Evolutionary conservation across 2,329 filamentous ascomycete species (phyloP).

Genomic region (Metarhizium brunneum): DNA sequence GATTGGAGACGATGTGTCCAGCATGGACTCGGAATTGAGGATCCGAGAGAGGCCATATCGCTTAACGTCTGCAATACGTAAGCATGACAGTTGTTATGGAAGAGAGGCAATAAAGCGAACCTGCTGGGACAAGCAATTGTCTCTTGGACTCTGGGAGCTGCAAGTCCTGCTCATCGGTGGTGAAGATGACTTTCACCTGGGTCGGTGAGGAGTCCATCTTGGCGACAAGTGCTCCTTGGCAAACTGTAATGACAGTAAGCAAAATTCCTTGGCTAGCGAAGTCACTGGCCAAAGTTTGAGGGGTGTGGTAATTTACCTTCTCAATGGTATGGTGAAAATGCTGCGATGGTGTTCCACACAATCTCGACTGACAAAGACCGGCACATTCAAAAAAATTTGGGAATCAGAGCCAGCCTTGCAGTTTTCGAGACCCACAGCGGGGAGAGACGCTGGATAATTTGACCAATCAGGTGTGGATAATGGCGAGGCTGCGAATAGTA

Average conservation of each 20-base stretch:
- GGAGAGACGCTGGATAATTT: neutral
- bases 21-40: conserved; percentile 64
- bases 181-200: conserved; percentile 61
- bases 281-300: neutral
- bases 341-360: too few relatives aligned
- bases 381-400: conserved; percentile 13
- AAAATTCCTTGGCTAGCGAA: neutral
- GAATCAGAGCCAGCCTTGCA: conserved; percentile 17
- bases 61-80: conserved; percentile 44
- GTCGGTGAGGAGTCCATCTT: conserved; percentile 31
- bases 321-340: too few relatives aligned
- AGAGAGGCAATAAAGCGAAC: conserved; percentile 21
- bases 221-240: neutral
- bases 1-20: conserved; percentile 54
- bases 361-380: too few relatives aligned
- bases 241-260: neutral
- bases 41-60: conserved; percentile 63
- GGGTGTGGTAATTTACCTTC: too few relatives aligned
- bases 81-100: neutral
- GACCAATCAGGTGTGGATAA: conserved; percentile 4
- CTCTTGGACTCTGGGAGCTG: conserved; percentile 53
- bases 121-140: conserved; percentile 53
- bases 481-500: conserved; percentile 13
- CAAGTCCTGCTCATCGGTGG: conserved; percentile 51
- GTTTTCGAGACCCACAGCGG: conserved; percentile 14